Base-by-base conservation (phyloP, 768 basidiomycete species). In the Tremella yokohamensis region DNA sequence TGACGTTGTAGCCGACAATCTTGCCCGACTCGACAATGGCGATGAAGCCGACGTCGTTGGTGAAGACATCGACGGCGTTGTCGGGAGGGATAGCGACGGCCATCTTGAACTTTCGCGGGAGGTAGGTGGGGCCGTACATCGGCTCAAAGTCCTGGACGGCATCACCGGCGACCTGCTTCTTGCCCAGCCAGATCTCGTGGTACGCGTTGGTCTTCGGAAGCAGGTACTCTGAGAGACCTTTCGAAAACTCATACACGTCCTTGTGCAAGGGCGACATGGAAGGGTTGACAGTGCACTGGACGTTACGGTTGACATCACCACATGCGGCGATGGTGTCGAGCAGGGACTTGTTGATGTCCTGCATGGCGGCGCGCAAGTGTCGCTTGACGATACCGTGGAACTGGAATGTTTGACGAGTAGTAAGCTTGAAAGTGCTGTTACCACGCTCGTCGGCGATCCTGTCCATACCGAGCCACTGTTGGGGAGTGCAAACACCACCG, bases 311-410 rank as follows among this genome's bases (percentile, higher is more conserved):
- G 51, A 97, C 96, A 75, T 99, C 96, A 70, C 96, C 96, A 73
- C 96, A 98, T 20, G 96, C 96, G 49, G 94, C 96, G 60, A 99
- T 84, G 2, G 96, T 97, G 77, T 99, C 96, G 58, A 99, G 81
- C 65, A 97, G 72, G 20, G 82, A 85, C 51, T 85, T 82, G 79
- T 99, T 99, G 76, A 98, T 98, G 54, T 85, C 90, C 79, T 96
- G 93, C 63, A 99, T 97, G 16, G 92, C 89, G 26, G 89, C 86
- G 79, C 98, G 98, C 76, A 99, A 78, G 75, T 99, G 91, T 62
- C 83, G 83, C 81, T 99, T 99, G 80, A 99, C 90, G 67, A 99
- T 89, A 56, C 96, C 96, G 77, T 99, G 96, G 83, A 96, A 98
- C 79, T 99, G 96, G 87, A 98, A 99, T 9, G 96, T 99, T 76